Evolutionary conservation across 1,284 basidiomycete species (phyloP).

Genomic region (Amylostereum chailletii): DNA sequence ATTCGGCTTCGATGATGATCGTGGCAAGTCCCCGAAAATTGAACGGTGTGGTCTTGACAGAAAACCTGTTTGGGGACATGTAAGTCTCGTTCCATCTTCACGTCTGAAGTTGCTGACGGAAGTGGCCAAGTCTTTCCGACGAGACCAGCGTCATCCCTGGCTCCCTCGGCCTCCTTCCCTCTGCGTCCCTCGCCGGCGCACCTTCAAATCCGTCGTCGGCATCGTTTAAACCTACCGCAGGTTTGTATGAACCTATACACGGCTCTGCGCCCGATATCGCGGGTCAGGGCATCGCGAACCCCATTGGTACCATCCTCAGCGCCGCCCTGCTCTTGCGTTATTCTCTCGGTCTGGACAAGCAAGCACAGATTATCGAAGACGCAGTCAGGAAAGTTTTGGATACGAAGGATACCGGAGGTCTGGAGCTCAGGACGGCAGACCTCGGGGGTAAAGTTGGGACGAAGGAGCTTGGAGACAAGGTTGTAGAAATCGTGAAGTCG

Average conservation of each 20-base stretch:
- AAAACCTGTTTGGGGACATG: conserved; percentile 97
- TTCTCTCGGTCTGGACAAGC: conserved; percentile 80
- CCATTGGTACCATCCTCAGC: conserved; percentile 94
- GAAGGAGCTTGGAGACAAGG: conserved; percentile 75
- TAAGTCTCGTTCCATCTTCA: conserved; percentile 30
- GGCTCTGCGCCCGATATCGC: conserved; percentile 97
- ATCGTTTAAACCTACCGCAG: conserved; percentile 67
- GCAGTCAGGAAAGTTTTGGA: conserved; percentile 91
- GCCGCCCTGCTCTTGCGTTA: conserved; percentile 94
- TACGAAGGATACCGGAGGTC: conserved; percentile 59
- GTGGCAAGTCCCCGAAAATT: conserved; percentile 89
- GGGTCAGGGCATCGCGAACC: conserved; percentile 92
- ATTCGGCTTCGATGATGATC: conserved; percentile 96
- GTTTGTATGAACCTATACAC: conserved; percentile 95
- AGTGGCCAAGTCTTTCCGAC: conserved; percentile 70
- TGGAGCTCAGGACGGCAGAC: conserved; percentile 81
- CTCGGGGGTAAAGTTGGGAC: conserved; percentile 77
- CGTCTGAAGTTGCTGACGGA: background rate
- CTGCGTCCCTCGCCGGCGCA: conserved; percentile 89
- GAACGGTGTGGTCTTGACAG: conserved; percentile 92
- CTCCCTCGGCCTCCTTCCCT: conserved; percentile 92
- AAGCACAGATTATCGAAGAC: conserved; percentile 79
- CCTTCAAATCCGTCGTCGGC: conserved; percentile 65
- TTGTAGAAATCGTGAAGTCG: conserved; percentile 70
- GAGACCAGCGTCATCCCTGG: conserved; percentile 97